phyloP scores from a whole-genome alignment of 371 early-diverging fungal genomes.

The Circinella umbellata region DNA sequence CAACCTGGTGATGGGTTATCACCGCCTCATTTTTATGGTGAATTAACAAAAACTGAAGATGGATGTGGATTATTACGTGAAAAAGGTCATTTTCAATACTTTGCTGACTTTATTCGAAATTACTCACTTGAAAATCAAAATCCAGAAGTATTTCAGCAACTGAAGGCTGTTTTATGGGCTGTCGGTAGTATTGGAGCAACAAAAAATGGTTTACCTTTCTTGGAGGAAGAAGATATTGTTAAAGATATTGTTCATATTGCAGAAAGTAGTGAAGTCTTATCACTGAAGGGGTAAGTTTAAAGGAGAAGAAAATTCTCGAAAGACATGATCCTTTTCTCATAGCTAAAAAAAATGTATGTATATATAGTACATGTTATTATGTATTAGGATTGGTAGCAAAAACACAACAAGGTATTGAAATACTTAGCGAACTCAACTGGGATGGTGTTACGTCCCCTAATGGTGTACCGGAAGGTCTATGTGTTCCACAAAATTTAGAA shows the following conservation, averaged over 20 bases:
- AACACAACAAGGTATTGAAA: slow-evolving; percentile 72
- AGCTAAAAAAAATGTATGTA: neutral
- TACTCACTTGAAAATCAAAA: slow-evolving; percentile 54
- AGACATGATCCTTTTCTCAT: too few relatives aligned
- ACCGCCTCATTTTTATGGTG: slow-evolving; percentile 85
- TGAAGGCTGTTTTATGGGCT: slow-evolving; percentile 86
- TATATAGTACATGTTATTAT: slow-evolving; percentile 76
- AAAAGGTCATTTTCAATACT: slow-evolving; percentile 70
- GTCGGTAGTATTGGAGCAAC: slow-evolving; percentile 83
- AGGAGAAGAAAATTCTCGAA: neutral
- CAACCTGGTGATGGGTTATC: slow-evolving; percentile 58
- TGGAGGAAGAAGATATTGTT: slow-evolving; percentile 74
- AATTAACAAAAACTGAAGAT: slow-evolving; percentile 79
- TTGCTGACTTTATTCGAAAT: slow-evolving; percentile 66
- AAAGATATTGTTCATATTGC: slow-evolving; percentile 76
- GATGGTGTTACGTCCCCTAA: slow-evolving; percentile 66
- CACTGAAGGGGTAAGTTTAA: slow-evolving; percentile 74
- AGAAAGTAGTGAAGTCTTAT: slow-evolving; percentile 67
- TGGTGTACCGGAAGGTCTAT: slow-evolving; percentile 63
- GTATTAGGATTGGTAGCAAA: slow-evolving; percentile 76
- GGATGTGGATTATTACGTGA: slow-evolving; percentile 71
- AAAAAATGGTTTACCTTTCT: slow-evolving; percentile 68
- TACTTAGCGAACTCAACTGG: slow-evolving; percentile 80
- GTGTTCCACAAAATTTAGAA: slow-evolving; percentile 68
- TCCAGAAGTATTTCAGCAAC: slow-evolving; percentile 46